Evolutionary conservation across 2,329 filamentous ascomycete genomes (phyloP), one percentile per base, ranked within the genome.

Genomic region (Venturia oleaginea): DNA sequence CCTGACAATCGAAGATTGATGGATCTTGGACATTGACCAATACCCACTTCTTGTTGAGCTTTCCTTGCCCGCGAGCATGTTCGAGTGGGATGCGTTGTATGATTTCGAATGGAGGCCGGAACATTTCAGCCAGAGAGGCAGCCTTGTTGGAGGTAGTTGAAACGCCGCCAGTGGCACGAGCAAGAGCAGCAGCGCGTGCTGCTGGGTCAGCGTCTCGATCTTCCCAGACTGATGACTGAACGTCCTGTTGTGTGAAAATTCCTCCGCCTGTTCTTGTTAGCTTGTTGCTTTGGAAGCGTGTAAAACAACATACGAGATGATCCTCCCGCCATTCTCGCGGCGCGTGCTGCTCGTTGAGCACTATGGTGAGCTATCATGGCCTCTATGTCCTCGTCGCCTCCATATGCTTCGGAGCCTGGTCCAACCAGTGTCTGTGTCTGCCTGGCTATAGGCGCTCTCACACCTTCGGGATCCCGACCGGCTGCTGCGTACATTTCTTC

Each of bases 21-120:
- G 90, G 86, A 73, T 99, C 92, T 76, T 99, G 94, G 19, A 99
- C 86, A 73, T 99, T 97, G 67, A 97, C 91, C 69, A 99, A 77
- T 59, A 99, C 84, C 94, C 94, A 99, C 75, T 96, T 97, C 79
- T 91, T 87, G 34, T 87, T 83, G 57, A 92, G 89, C 73, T 94
- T 96, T 66, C 93, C 94, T 70, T 92, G 82, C 19, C 92, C 85
- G 63, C 94, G 86, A 17, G 91, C 94, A 65, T 88, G 83, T 68
- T 96, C 91, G 87, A 91, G 96, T n/a, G 85, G 79, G 38, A 91
- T 76, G 40, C 85, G 84, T 27, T 85, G 86, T 80, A 99, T 97
- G 54, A 99, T 78, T 43, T 97, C 91, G 74, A 92, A 94, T 0
- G 94, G 94, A 2, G 94, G 94, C 46, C 92, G 85, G 76, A 95